Evolutionary conservation across 129 eudicot genomes (phyloP).

Genomic region (carrot (Daucus carota)): DNA sequence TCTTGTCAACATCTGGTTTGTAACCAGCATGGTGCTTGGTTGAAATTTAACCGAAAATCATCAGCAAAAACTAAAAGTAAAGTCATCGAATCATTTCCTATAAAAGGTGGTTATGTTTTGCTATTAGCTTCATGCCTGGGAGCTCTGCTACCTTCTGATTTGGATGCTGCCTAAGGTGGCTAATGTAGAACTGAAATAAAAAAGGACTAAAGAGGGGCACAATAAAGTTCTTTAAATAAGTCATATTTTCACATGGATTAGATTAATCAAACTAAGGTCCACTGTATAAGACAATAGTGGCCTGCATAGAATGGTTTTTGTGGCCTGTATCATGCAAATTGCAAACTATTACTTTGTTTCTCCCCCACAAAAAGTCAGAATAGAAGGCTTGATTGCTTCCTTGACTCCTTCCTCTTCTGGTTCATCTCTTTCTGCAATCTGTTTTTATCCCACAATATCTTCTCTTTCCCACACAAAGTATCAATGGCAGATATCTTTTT

Average conservation of each 20-base stretch:
- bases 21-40: too few relatives aligned
- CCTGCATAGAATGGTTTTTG: neutral
- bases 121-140: too few relatives aligned
- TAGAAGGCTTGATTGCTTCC: neutral
- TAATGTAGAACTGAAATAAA: too few relatives aligned
- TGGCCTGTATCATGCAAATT: neutral
- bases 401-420: neutral
- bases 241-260: neutral
- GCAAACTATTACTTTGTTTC: neutral
- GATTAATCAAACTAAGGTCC: neutral
- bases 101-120: too few relatives aligned
- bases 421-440: neutral
- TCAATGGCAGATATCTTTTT: conserved; percentile 35
- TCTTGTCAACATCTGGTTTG: too few relatives aligned
- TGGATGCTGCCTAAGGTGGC: too few relatives aligned
- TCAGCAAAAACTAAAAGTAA: too few relatives aligned
- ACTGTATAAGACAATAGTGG: neutral
- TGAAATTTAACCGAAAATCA: too few relatives aligned
- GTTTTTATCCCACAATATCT: neutral
- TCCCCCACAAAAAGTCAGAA: neutral
- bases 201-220: too few relatives aligned
- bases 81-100: too few relatives aligned
- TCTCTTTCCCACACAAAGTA: conserved; percentile 8
- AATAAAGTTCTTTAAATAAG: too few relatives aligned
- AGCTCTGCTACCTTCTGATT: too few relatives aligned